Base-by-base conservation (phyloP, 352 stramenopile species). In the Globisporangium heterothallicum region DNA sequence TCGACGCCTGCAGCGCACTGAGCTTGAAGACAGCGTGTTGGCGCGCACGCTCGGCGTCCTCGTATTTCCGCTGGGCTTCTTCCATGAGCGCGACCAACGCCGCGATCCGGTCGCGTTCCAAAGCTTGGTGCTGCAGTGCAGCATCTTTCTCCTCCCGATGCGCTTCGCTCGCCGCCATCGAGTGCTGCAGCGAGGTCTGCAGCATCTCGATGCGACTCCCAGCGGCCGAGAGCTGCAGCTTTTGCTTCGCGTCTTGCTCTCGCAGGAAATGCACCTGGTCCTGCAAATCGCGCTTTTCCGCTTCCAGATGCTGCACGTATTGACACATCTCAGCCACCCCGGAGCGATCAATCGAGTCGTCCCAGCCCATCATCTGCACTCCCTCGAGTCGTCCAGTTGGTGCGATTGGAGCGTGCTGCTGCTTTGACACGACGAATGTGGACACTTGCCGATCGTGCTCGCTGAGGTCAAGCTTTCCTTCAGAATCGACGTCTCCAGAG, bases 1-100 rank as follows among this genome's bases (percentile, higher is more conserved):
- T 62, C 10, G 64, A 57, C 13, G 67, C 63, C 54, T 85, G 71
- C 22, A 85, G 49, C 35, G 78, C 73, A 25, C 74, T 86, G 51
- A 88, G 66, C 56, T 82, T 78, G 57, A 85, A 85, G 14, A 85
- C 64, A 0, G 72, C 74, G 43, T 67, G 72, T 53, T 85, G 74
- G 12, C 74, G 61, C 21, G 72, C 70, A 38, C 64, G 63, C 61
- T 86, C 78, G 10, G 75, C 63, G 34, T 85, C 72, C 19, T 86
- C 78, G 14, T 68, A 74, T 25, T 72, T 65, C 24, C 52, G 61
- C 59, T 82, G 65, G 0, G 70, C 41, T 30, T 70, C 63, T 34
- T 88, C 68, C 1, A 84, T 55, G 14, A 77, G 46, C 0, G 53
- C 47, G 0, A 56, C 66, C 18, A 78, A 44, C 1, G 64, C 60